Evolutionary conservation across 768 basidiomycete genomes (phyloP).

Genomic region (Lanmaoa pseudosensibilis): DNA sequence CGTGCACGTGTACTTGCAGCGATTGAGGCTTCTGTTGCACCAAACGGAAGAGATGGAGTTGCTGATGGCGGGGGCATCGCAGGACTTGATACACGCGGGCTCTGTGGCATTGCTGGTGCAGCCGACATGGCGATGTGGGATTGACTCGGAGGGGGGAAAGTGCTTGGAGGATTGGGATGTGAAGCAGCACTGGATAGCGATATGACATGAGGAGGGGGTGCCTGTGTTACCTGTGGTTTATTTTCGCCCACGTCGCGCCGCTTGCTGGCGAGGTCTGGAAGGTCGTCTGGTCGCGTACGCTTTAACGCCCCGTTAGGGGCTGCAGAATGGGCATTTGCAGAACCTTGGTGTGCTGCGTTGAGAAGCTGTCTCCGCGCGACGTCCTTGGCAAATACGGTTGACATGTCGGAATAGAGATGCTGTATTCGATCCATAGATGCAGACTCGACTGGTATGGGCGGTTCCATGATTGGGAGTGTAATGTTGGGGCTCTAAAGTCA

Average conservation of each 20-base stretch:
- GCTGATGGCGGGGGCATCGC: constrained; percentile 31
- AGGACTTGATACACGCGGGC: constrained; percentile 34
- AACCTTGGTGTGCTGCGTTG: constrained; percentile 30
- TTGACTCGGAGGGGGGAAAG: constrained; percentile 22
- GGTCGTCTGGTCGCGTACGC: constrained; percentile 61
- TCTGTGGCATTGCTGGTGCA: constrained; percentile 25
- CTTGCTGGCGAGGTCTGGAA: constrained; percentile 50
- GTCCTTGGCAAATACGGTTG: constrained; percentile 62
- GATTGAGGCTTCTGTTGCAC: constrained; percentile 35
- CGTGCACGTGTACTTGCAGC: constrained; percentile 35
- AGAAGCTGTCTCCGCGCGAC: constrained; percentile 45
- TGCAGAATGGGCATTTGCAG: constrained; percentile 17
- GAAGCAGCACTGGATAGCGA: constrained; percentile 16
- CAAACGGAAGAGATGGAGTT: constrained; percentile 33
- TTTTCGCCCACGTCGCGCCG: constrained; percentile 69
- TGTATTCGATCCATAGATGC: constrained; percentile 58
- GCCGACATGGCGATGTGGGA: constrained; percentile 12
- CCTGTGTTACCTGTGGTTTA: constrained; percentile 47
- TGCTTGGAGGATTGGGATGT: constrained; percentile 23
- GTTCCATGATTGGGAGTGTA: constrained; percentile 57
- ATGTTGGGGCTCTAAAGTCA: constrained; percentile 33
- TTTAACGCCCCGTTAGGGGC: constrained; percentile 45
- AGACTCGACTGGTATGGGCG: constrained; percentile 52
- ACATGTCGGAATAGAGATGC: constrained; percentile 62
- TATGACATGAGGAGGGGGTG: constrained; percentile 30